Evolutionary conservation across 2,329 filamentous ascomycete genomes (phyloP), one percentile per base, ranked within the genome.

Genomic region (Chaetomium sp.): DNA sequence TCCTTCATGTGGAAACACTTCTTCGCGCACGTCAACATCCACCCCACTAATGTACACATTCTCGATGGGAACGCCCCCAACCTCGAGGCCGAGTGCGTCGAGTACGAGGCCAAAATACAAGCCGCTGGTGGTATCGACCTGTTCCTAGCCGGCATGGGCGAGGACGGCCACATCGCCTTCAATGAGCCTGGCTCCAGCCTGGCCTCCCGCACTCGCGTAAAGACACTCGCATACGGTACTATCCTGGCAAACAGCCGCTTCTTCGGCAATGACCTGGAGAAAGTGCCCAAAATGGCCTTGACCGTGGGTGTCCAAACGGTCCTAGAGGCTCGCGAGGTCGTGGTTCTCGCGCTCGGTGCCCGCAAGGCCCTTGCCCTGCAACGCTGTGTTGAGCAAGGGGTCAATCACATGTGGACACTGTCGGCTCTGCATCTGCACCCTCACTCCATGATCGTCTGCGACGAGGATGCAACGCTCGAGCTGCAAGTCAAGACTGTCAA

Each of bases 1-100:
- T 88, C 86, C 72, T 93, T 92, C 80, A 93, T 93, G 90, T 92
- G 90, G 82, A 87, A 87, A 77, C 83, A 92, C 77, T 90, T 93
- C 79, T 93, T 93, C 79, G 87, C 87, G 51, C 89, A 82, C 68
- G 85, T 92, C 70, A 87, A 93, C 74, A 86, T 93, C 66, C 82
- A 84, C 62, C 89, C 90, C 0, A 80, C 82, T 67, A 91, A 82
- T 66, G 86, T 92, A 69, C 86, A 93, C 74, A 90, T 93, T 72
- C 82, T 92, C 21, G 84, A 92, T 73, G 89, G 90, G 70, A 91
- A 91, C 71, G 89, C 89, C 0, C 77, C 83, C 3, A 86, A 92
- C 71, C 82, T 91, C 5, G 85, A 87, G 67, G 84, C 84, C 56
- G 90, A 93, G 75, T 92, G 90, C 74, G 81, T 86, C n/a, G 81